phyloP scores from a whole-genome alignment of 2,329 filamentous ascomycete genomes.

The Aspergillus glaucus region DNA sequence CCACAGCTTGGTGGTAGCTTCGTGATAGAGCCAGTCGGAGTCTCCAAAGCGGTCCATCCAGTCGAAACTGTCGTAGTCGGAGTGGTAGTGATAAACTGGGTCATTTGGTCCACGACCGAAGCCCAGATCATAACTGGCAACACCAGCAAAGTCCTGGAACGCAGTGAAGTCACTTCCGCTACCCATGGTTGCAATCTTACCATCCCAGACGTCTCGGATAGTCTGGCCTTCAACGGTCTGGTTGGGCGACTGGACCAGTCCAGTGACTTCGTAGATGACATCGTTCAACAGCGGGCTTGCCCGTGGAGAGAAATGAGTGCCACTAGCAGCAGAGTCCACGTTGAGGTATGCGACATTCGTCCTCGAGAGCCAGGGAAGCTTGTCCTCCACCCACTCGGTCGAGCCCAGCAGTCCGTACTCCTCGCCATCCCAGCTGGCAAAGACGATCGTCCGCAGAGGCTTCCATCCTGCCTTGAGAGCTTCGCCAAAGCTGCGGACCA shows the following conservation, averaged over 20 bases:
- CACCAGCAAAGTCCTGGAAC: slow-evolving; percentile 65
- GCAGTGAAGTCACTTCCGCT: slow-evolving; percentile 69
- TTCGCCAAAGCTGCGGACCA: slow-evolving; percentile 66
- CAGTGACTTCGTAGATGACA: slow-evolving; percentile 61
- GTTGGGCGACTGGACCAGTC: slow-evolving; percentile 63
- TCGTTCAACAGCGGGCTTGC: slow-evolving; percentile 73
- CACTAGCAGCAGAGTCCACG: slow-evolving; percentile 67
- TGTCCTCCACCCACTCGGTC: slow-evolving; percentile 91
- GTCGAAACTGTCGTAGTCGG: slow-evolving; percentile 75
- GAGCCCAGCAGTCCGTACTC: slow-evolving; percentile 82
- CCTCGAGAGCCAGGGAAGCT: slow-evolving; percentile 68
- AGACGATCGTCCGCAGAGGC: slow-evolving; percentile 82
- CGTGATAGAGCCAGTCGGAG: slow-evolving; percentile 52
- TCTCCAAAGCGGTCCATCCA: slow-evolving; percentile 82
- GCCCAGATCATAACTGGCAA: slow-evolving; percentile 59
- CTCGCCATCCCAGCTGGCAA: slow-evolving; percentile 78
- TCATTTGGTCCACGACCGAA: slow-evolving; percentile 45
- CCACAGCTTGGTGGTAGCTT: slow-evolving; percentile 60
- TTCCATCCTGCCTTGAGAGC: slow-evolving; percentile 71
- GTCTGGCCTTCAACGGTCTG: slow-evolving; percentile 66
- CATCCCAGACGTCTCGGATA: slow-evolving; percentile 61
- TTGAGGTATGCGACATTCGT: slow-evolving; percentile 79
- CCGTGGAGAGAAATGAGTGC: slow-evolving; percentile 56
- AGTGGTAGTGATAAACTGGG: slow-evolving; percentile 67
- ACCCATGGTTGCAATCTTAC: slow-evolving; percentile 59